These are phyloP conservation scores for Melocanna baccifera DNA, from an alignment of 176 grass and related monocot species.

Conservation along the genomic window DNA sequence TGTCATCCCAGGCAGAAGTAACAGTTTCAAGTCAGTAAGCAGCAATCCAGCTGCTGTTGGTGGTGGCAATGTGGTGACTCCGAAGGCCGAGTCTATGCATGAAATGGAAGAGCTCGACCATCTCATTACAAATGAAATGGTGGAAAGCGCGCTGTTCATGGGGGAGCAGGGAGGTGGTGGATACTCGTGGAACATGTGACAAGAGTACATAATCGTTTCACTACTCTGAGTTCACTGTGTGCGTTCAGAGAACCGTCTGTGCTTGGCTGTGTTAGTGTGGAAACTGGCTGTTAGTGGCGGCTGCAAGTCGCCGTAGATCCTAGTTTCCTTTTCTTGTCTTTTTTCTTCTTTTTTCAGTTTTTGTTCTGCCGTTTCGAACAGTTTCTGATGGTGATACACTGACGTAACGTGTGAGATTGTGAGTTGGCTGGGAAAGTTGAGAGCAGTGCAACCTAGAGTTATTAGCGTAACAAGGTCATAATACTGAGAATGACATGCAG, in stretches of 20 bases:
- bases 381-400: conserved; percentile 22
- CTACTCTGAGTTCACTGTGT: neutral
- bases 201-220: neutral
- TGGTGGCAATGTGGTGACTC: conserved; percentile 28
- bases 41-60: conserved; percentile 54
- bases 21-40: conserved; percentile 81
- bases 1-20: conserved; percentile 43
- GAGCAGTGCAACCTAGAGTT: neutral
- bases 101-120: conserved; percentile 57
- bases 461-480: neutral
- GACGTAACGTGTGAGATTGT: conserved; percentile 26
- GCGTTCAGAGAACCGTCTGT: neutral
- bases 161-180: conserved; percentile 38
- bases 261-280: neutral
- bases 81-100: conserved; percentile 52
- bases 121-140: conserved; percentile 48
- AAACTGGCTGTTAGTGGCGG: conserved; percentile 4
- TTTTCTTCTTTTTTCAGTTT: neutral
- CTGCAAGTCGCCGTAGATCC: conserved; percentile 22
- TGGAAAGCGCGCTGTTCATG: conserved; percentile 51
- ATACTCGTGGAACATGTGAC: conserved; percentile 52
- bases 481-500: neutral
- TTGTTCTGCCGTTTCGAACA: neutral
- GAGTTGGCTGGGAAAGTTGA: conserved; percentile 22
- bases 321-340: neutral